Evolutionary conservation across 2,329 filamentous ascomycete genomes (phyloP), one percentile per base, ranked within the genome.

Genomic region (Arthrobotrys iridis): DNA sequence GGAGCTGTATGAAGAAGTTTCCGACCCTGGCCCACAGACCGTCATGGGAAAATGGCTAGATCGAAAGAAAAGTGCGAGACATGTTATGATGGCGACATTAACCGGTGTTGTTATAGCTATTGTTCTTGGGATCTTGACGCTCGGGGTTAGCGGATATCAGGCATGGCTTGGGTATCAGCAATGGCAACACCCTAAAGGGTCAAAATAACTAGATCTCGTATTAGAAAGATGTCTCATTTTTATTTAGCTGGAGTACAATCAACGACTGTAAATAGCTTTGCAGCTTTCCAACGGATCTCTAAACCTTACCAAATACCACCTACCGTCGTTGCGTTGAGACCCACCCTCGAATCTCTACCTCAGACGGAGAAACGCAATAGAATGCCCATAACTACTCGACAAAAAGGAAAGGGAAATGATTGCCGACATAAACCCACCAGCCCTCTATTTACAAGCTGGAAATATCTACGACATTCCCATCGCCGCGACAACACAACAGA

Each of bases 1-100:
- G 15, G 76, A 79, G 22, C 18, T 79, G 30, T 78, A 77, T 33
- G 72, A 77, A n/a, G 77, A 77, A 58, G n/a, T 79, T 20, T 70
- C 76, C 22, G 68, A 78, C 18, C 77, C 77, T 41, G 60, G 58
- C 5, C 75, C 77, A 3, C 67, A 62, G 6, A 70, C 63, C 26
- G 55, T 20, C 5, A 20, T 78, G 1, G 45, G 78, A n/a, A 76
- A 76, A 68, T 78, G 77, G 71, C 22, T 79, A 20, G 76, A 79
- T 45, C 59, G 77, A n/a, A 77, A 43, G 63, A 78, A 77, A 24
- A 72, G 75, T 22, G 52, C 77, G 0, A 64, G 77, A 60, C 76
- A 78, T 58, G 41, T 78, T 13, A 78, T 79, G 77, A 30, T 77
- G 30, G 77, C 77, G 7, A 78, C 77, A 1, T 48, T 79, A 4